Conservation (phyloP, 75 land plant genomes). For the Cunninghamia lanceolata region DNA sequence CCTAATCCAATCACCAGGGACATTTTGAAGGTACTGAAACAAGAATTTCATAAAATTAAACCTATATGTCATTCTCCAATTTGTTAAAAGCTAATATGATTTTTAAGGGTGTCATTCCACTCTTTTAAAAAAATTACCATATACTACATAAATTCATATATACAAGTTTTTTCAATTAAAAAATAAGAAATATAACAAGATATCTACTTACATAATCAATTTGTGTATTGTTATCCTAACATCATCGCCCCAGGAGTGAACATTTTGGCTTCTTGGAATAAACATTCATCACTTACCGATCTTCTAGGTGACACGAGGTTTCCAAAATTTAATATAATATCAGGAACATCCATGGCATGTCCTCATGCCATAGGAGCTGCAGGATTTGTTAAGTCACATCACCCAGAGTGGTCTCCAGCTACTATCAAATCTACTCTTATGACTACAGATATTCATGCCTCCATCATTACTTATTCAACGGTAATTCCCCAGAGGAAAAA, state of each 20-base stretch:
- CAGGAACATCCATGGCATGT: slow-evolving; percentile 3
- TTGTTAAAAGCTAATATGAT: too few species aligned
- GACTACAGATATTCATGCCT: neutral
- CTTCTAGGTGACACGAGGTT: neutral
- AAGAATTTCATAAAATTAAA: too few species aligned
- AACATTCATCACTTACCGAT: too few species aligned
- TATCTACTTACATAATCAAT: too few species aligned
- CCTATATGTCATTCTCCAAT: too few species aligned
- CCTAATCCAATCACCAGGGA: slow-evolving; percentile 30
- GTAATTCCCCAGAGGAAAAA: too few species aligned
- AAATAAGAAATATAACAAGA: too few species aligned
- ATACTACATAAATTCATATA: too few species aligned
- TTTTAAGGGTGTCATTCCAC: too few species aligned
- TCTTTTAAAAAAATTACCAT: too few species aligned
- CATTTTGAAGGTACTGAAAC: slow-evolving; percentile 38
- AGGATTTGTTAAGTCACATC: neutral
- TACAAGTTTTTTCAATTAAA: too few species aligned
- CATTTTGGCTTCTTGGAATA: neutral
- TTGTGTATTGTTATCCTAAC: neutral
- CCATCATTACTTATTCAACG: too few species aligned
- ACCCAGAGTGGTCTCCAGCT: neutral
- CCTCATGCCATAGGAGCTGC: neutral
- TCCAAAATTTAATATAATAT: neutral
- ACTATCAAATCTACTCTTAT: neutral
- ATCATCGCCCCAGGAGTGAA: neutral